Evolutionary conservation across 352 stramenopile genomes (phyloP), one percentile per base, ranked within the genome.

Genomic region (Phytophthora brassicae): DNA sequence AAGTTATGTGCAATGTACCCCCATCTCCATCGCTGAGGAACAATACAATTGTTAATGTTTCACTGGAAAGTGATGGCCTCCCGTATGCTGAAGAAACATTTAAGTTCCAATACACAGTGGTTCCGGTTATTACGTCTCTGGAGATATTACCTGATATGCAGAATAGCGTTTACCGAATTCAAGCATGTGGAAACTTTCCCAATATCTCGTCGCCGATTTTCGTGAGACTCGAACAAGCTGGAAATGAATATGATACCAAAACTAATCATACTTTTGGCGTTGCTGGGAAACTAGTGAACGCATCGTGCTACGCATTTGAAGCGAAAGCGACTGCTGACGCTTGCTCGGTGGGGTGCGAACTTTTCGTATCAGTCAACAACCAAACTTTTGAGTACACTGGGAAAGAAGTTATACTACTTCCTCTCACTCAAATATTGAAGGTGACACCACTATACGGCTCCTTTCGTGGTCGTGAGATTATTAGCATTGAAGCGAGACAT

Each of bases 291-390:
- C 35, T 49, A 47, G 2, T 49, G 17, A 68, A 74, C 38, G 19
- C 29, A 11, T 54, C 61, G 22, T 70, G 61, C 13, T 56, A 68
- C 55, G 17, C 56, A 3, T 74, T 74, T 68, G 28, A 60, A 17
- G 33, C 19, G 16, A 44, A 35, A 16, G 8, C 0, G 2, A 9
- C 4, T n/a, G 31, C 26, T 41, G n/a, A 50, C 1, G 17, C 58
- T 52, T 77, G 69, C n/a, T 49, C 13, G 1, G 22, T 31, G 16
- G 57, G 51, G 1, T 85, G 76, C n/a, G 41, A 68, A 14, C 2
- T 78, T 6, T 52, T 68, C 8, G n/a, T 79, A 6, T 86, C 76
- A 4, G 63, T 84, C 3, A 86, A 86, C 43, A 70, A 79, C 12
- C 74, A 81, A 22, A 62, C 57, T 1, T 81, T 72, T 53, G 24